Base-by-base conservation (phyloP, 2,329 filamentous ascomycete species). In the Pseudogymnoascus sp. region DNA sequence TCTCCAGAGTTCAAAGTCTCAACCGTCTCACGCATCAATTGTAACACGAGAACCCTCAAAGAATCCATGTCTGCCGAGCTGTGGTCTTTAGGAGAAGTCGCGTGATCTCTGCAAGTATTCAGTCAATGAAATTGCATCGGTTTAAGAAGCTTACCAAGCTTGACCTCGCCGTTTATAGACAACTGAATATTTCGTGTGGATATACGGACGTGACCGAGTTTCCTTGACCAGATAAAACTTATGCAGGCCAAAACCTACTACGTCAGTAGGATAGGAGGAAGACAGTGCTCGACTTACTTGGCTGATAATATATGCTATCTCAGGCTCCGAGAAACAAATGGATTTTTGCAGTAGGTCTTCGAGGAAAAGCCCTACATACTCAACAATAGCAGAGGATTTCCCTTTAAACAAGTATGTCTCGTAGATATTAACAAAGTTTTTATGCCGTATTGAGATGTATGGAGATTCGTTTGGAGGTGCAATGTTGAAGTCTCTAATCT, bases 231-330 rank as follows among this genome's bases (percentile, higher is more conserved):
- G 12, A n/a, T 14, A 7, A 36, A 36, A 2, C 12, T 14, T 36
- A 36, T 36, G 35, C 35, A 12, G 12, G 14, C 35, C 35, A 36
- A n/a, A 36, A 36, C 35, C 35, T 36, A 36, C 12, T n/a, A n/a
- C 4, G 12, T 36, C 2, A 36, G 35, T 36, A 36, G 35, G 35
- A 36, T 36, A 0, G 12, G 12, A 35, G 35, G 35, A 6, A 36
- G 4, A n/a, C 5, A 36, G 35, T 14, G 35, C 12, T 39, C 60
- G 14, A 59, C 60, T 62, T 9, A 59, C 60, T 30, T 58, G 45
- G 12, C 60, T 62, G 58, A 59, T 62, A 33, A 62, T 58, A 62
- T 25, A 59, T 22, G 60, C 60, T 62, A 62, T 62, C 60, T 62
- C 42, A 22, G 8, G 22, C 19, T 62, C 41, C 36, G 41, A 14